Evolutionary conservation across 305 asterid genomes (phyloP), one percentile per base, ranked within the genome.

Genomic region (Plantago lanceolata): DNA sequence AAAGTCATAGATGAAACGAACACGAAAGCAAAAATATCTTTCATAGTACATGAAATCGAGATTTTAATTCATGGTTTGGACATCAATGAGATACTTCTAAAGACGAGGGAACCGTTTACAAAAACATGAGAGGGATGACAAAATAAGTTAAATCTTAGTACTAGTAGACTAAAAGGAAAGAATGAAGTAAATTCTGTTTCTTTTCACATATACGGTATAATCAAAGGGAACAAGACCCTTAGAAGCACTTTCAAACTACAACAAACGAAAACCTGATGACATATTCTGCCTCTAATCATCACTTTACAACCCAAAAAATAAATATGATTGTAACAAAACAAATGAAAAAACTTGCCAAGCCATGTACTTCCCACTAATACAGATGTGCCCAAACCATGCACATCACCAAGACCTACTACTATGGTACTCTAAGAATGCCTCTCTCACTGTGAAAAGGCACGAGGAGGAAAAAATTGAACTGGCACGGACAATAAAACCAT

Each of bases 301-400:
- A 62, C 77, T 83, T 66, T 83, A 82, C 89, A 82, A 75, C 76
- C 80, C 68, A 57, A 71, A 73, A 74, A 60, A 67, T 28, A 56
- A 14, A 54, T 24, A 24, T 24, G 28, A 24, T 24, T 1, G 1
- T 24, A 54, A 54, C 24, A 2, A 51, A 19, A 20, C 6, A 24
- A 54, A 54, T 40, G 47, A 28, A 56, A 28, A 56, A 29, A 56
- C 37, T 24, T 29, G 61, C 14, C 61, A 56, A 52, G 12, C 29
- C 33, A 31, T 28, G 61, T 40, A 56, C 45, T 56, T 40, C 37
- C 33, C 17, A 28, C 28, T 35, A 24, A 29, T 56, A 40, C 61
- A 56, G 45, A 56, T 29, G 61, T 56, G 45, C 43, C 61, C 61
- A 56, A 28, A 20, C 33, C 61, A 8, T 31, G 61, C 61, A 56